Conservation (phyloP, 805 yeast genomes). For the Vanderwaltozyma polyspora region DNA sequence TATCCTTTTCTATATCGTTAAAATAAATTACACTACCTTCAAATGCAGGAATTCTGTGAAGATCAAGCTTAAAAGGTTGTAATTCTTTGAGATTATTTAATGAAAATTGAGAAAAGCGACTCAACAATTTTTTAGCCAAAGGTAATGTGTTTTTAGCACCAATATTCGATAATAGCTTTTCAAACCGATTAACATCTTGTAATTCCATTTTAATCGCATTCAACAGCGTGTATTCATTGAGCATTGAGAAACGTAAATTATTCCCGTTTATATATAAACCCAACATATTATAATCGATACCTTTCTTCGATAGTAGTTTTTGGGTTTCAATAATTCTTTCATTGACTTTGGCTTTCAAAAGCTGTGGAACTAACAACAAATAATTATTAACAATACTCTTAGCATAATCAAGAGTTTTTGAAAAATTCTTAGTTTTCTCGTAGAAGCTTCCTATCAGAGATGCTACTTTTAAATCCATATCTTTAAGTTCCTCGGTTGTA, state of each 20-base stretch:
- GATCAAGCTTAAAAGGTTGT: constrained; percentile 25
- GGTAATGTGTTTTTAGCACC: constrained; percentile 15
- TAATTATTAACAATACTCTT: constrained; percentile 32
- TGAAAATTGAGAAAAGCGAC: constrained; percentile 16
- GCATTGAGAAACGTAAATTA: constrained; percentile 15
- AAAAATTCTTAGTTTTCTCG: constrained; percentile 21
- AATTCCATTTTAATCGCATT: constrained; percentile 16
- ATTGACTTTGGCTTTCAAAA: constrained; percentile 6
- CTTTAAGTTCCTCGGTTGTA: constrained; percentile 17
- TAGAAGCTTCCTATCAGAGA: constrained; percentile 37
- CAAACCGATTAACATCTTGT: constrained; percentile 6
- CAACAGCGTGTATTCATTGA: constrained; percentile 15
- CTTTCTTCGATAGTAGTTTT: constrained; percentile 11
- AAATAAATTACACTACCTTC: constrained; percentile 47
- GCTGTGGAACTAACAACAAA: constrained; percentile 22
- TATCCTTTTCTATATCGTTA: constrained; percentile 65
- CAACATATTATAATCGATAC: constrained; percentile 23
- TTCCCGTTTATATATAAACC: constrained; percentile 27
- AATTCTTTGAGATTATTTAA: constrained; percentile 13
- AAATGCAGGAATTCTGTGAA: constrained; percentile 23
- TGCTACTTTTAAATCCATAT: constrained; percentile 59
- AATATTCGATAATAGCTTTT: constrained; percentile 10
- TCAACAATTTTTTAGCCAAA: constrained; percentile 12
- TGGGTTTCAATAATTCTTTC: constrained; percentile 8
- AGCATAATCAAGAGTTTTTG: constrained; percentile 26